These are phyloP conservation scores for Pyricularia grisea DNA, from an alignment of 2,329 filamentous ascomycete genomes.

Conservation along the genomic window DNA sequence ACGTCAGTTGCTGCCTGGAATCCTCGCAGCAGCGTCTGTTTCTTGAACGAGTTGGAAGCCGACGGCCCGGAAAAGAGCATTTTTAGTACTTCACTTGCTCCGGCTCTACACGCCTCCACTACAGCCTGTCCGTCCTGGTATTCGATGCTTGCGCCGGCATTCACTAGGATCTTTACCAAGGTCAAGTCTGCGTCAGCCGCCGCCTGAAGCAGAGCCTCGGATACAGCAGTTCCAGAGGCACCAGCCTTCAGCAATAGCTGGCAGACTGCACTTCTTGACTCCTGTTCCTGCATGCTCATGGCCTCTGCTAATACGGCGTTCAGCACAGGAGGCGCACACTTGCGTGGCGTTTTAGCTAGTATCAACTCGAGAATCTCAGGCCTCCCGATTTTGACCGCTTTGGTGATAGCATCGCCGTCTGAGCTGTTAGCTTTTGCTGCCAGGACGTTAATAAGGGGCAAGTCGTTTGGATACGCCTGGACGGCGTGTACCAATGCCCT, in stretches of 20 bases:
- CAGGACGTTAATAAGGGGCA: constrained; percentile 35
- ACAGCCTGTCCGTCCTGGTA: constrained; percentile 43
- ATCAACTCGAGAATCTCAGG: constrained; percentile 36
- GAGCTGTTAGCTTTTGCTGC: constrained; percentile 36
- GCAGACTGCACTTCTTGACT: constrained; percentile 32
- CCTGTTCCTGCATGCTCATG: constrained; percentile 28
- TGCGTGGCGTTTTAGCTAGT: constrained; percentile 22
- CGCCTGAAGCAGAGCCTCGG: constrained; percentile 39
- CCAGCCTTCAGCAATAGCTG: constrained; percentile 34
- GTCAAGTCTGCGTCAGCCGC: constrained; percentile 42
- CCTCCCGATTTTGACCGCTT: constrained; percentile 35
- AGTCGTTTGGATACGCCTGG: constrained; percentile 34
- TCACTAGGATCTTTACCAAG: constrained; percentile 39
- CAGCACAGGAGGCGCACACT: constrained; percentile 27
- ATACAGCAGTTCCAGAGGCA: constrained; percentile 33
- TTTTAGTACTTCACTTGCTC: constrained; percentile 36
- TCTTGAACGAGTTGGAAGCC: constrained; percentile 19
- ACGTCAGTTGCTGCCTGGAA: constrained; percentile 48
- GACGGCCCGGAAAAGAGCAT: constrained; percentile 34
- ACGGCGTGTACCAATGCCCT: constrained; percentile 42
- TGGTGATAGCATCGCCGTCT: constrained; percentile 37
- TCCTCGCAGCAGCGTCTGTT: constrained; percentile 34
- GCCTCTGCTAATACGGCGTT: constrained; percentile 33
- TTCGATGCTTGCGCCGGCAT: constrained; percentile 40
- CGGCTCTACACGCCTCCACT: constrained; percentile 42